Conservation (phyloP, 176 grass and related monocot species). For the Raddia distichophylla region DNA sequence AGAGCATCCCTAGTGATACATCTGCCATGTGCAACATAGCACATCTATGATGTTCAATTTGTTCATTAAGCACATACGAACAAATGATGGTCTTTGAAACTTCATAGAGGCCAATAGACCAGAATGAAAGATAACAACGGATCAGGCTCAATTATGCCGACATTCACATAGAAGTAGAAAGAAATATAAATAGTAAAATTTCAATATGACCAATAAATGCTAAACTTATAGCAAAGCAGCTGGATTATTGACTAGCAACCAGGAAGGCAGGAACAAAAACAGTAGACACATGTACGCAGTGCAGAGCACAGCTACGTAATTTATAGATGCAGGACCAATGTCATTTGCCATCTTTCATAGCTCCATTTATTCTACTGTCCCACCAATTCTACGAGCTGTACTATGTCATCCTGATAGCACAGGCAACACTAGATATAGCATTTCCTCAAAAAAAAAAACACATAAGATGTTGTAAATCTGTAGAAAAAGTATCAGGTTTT, state of each 20-base stretch:
- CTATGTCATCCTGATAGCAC: background rate
- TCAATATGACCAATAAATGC: background rate
- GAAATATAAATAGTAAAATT: background rate
- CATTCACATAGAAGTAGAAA: background rate
- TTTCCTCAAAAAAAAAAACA: too few species aligned
- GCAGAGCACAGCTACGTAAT: background rate
- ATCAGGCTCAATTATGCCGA: background rate
- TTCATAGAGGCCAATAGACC: background rate
- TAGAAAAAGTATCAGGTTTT: slow-evolving; percentile 4
- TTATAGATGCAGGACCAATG: background rate
- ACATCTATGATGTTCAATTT: background rate
- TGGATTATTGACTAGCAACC: background rate
- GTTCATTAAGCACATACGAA: background rate
- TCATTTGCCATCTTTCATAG: background rate
- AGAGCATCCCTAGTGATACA: background rate
- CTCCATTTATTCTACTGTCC: background rate
- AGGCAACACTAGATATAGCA: background rate
- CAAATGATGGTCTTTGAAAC: background rate
- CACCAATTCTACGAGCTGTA: background rate
- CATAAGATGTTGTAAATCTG: background rate
- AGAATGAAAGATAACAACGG: background rate
- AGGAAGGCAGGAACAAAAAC: background rate
- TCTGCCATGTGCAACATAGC: background rate
- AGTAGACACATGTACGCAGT: background rate
- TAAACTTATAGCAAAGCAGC: slow-evolving; percentile 11